phyloP scores from a whole-genome alignment of 192 early-diverging fungal genomes.

The Podila verticillata region DNA sequence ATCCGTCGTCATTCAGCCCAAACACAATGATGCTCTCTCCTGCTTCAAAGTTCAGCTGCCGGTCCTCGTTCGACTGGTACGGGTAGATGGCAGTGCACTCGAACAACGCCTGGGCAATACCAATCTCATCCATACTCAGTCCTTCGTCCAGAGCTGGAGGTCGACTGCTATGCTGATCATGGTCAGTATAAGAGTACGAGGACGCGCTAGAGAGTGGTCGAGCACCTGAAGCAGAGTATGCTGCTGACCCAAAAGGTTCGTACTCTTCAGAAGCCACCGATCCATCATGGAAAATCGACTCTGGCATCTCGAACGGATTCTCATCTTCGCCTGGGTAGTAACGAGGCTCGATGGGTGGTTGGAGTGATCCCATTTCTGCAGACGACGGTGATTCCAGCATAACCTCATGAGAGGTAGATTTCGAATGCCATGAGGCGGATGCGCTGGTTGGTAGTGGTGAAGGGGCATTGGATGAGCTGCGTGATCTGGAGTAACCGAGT shows the following conservation, averaged over 20 bases:
- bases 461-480: slow-evolving; percentile 20
- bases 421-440: slow-evolving; percentile 17
- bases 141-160: slow-evolving; percentile 38
- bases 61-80: slow-evolving; percentile 35
- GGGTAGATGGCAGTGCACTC: slow-evolving; percentile 45
- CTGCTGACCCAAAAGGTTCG: slow-evolving; percentile 21
- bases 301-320: slow-evolving; percentile 52
- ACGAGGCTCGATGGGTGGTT: slow-evolving; percentile 13
- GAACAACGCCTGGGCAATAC: slow-evolving; percentile 45
- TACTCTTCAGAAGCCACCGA: slow-evolving; percentile 23
- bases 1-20: slow-evolving; percentile 48
- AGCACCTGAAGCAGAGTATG: not conserved
- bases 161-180: slow-evolving; percentile 17
- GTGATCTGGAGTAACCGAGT: not conserved
- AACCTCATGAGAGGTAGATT: slow-evolving; percentile 10
- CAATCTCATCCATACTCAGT: slow-evolving; percentile 46
- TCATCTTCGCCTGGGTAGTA: slow-evolving; percentile 48
- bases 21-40: slow-evolving; percentile 49
- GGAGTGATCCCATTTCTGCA: not conserved
- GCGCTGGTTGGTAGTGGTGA: not conserved
- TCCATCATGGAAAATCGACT: slow-evolving; percentile 44
- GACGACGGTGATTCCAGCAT: not conserved
- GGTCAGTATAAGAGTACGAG: slow-evolving; percentile 18
- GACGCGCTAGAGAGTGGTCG: slow-evolving; percentile 13
- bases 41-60: slow-evolving; percentile 46